phyloP scores from a whole-genome alignment of 257 asterid genomes.

The Linaria vulgaris region DNA sequence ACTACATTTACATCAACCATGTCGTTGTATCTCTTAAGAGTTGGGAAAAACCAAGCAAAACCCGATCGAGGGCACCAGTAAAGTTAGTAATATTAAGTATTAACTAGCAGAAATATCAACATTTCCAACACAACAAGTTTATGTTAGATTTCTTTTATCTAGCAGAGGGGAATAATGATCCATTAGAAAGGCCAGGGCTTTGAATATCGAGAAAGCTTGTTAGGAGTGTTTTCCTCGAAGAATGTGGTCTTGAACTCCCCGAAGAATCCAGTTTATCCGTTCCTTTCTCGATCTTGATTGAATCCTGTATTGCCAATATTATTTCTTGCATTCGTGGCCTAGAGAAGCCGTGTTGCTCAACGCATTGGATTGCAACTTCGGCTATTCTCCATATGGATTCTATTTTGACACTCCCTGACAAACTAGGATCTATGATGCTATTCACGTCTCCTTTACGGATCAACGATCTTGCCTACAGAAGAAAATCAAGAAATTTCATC shows the following conservation, averaged over 20 bases:
- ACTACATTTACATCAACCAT: background rate
- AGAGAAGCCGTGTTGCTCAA: slow-evolving; percentile 68
- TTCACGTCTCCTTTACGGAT: slow-evolving; percentile 85
- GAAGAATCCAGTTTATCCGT: slow-evolving; percentile 57
- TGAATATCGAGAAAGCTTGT: slow-evolving; percentile 90
- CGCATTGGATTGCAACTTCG: slow-evolving; percentile 90
- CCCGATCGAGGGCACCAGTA: background rate
- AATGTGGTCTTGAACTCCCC: slow-evolving; percentile 65
- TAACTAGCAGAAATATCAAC: background rate
- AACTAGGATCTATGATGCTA: slow-evolving; percentile 74
- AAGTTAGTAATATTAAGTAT: background rate
- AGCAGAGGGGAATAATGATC: slow-evolving; percentile 75
- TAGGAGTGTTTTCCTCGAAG: slow-evolving; percentile 80
- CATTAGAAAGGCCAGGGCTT: slow-evolving; percentile 82
- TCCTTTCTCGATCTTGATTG: slow-evolving; percentile 82
- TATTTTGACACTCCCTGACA: slow-evolving; percentile 61
- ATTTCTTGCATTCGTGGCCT: slow-evolving; percentile 97
- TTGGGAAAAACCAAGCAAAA: background rate
- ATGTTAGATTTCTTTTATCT: slow-evolving; percentile 38
- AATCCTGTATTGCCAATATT: slow-evolving; percentile 78
- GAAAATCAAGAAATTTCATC: background rate
- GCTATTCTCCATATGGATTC: slow-evolving; percentile 92
- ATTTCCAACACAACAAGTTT: no score
- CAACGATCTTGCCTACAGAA: slow-evolving; percentile 77
- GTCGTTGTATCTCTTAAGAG: background rate